These are phyloP conservation scores for Protomyces lactucae-debilis DNA, from an alignment of 1,139 yeast genomes.

Conservation along the genomic window DNA sequence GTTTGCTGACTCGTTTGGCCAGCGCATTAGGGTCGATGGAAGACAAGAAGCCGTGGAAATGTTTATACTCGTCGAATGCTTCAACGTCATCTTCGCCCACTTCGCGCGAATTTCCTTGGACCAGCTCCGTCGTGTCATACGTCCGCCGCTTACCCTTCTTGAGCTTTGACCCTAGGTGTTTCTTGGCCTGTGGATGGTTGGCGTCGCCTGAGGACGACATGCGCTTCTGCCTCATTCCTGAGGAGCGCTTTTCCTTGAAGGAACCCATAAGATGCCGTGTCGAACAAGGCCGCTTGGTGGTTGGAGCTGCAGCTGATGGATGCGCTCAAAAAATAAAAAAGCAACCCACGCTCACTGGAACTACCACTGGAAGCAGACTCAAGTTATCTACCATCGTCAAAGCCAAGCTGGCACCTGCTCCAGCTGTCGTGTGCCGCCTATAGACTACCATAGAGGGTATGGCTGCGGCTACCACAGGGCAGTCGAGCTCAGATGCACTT, in stretches of 20 bases:
- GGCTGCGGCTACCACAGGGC: background rate
- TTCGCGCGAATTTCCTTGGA: slow-evolving; percentile 9
- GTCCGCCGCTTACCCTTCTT: background rate
- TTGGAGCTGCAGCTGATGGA: too few relatives aligned
- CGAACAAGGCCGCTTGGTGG: too few relatives aligned
- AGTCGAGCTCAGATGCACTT: slow-evolving; percentile 33
- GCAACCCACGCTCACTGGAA: too few relatives aligned
- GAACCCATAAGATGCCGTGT: too few relatives aligned
- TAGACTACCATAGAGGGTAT: background rate
- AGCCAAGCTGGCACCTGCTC: too few relatives aligned
- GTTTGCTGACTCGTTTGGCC: slow-evolving; percentile 1
- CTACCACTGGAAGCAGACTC: too few relatives aligned
- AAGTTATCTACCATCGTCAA: too few relatives aligned
- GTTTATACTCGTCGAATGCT: slow-evolving; percentile 20
- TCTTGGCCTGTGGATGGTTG: background rate
- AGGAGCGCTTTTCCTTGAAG: too few relatives aligned
- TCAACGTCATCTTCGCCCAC: slow-evolving; percentile 18
- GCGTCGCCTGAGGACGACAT: too few relatives aligned
- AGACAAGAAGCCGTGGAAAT: slow-evolving; percentile 16
- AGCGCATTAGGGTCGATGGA: slow-evolving; percentile 17
- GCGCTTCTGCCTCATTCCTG: too few relatives aligned
- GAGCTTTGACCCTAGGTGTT: background rate
- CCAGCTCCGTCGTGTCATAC: slow-evolving; percentile 7
- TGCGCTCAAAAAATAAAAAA: too few relatives aligned
- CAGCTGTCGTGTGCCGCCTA: too few relatives aligned